These are phyloP conservation scores for Pichia sp. DNA, from an alignment of 1,139 yeast species.

Conservation along the genomic window DNA sequence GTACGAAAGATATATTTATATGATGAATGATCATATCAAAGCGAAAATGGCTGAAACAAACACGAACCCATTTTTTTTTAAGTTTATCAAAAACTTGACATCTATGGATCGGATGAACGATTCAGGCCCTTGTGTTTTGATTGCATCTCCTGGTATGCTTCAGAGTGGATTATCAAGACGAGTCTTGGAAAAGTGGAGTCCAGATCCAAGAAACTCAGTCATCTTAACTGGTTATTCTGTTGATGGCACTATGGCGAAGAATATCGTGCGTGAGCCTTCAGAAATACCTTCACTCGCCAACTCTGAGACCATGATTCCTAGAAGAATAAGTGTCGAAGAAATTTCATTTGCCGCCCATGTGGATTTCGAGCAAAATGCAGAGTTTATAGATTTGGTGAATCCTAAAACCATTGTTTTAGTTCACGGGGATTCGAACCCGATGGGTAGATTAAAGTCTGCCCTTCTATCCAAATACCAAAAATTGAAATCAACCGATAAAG, in stretches of 20 bases:
- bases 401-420: conserved; percentile 84
- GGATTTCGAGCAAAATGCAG: conserved; percentile 88
- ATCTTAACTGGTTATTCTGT: conserved; percentile 95
- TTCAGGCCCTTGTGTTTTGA: conserved; percentile 91
- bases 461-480: conserved; percentile 78
- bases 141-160: conserved; percentile 97
- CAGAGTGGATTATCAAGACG: conserved; percentile 94
- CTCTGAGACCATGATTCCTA: conserved; percentile 79
- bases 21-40: conserved; percentile 92
- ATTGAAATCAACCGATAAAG: conserved; percentile 80
- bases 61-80: conserved; percentile 85
- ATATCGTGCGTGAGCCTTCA: conserved; percentile 77
- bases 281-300: conserved; percentile 77
- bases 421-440: conserved; percentile 97
- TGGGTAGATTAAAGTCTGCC: conserved; percentile 96
- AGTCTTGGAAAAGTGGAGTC: conserved; percentile 92
- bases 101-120: conserved; percentile 84
- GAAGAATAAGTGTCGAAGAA: conserved; percentile 84
- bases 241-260: conserved; percentile 97
- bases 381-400: conserved; percentile 81
- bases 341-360: conserved; percentile 98
- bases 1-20: conserved; percentile 90
- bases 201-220: conserved; percentile 85
- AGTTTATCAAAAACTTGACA: conserved; percentile 74
- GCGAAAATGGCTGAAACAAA: conserved; percentile 71